Conservation (phyloP, 2,329 filamentous ascomycete genomes). For the Colletotrichum horii region DNA sequence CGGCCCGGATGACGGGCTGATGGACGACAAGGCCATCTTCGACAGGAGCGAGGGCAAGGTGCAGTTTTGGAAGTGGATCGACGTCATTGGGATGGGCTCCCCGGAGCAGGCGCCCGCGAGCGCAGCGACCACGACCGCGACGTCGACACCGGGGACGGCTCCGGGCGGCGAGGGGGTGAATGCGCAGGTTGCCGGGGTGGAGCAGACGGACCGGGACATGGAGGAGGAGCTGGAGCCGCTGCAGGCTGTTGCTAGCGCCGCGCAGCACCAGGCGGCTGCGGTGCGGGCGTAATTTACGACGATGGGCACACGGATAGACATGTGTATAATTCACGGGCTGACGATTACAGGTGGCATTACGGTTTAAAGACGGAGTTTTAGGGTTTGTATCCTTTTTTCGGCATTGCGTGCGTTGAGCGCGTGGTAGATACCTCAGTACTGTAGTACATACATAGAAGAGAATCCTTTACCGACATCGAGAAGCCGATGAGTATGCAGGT, state of each 20-base stretch:
- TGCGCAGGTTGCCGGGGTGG: constrained; percentile 7
- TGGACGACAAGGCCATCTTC: constrained; percentile 58
- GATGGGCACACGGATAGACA: background rate
- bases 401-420: constrained; percentile 1
- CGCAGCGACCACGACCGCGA: background rate
- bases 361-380: background rate
- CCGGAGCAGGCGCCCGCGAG: constrained; percentile 17
- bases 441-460: background rate
- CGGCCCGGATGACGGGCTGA: constrained; percentile 39
- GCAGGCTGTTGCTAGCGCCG: constrained; percentile 18
- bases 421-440: constrained; percentile 5
- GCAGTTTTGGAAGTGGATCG: constrained; percentile 58
- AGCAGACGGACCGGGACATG: constrained; percentile 17
- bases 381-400: background rate
- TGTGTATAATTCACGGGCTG: background rate
- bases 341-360: background rate
- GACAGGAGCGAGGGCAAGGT: constrained; percentile 45
- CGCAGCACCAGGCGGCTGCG: background rate
- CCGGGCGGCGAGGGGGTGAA: background rate
- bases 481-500: background rate
- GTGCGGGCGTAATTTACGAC: background rate
- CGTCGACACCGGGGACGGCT: background rate
- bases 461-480: background rate
- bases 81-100: constrained; percentile 54
- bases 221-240: constrained; percentile 23